Evolutionary conservation across 805 yeast species (phyloP), one percentile per base, ranked within the genome.

Genomic region (Wickerhamomyces subpelliculosus): DNA sequence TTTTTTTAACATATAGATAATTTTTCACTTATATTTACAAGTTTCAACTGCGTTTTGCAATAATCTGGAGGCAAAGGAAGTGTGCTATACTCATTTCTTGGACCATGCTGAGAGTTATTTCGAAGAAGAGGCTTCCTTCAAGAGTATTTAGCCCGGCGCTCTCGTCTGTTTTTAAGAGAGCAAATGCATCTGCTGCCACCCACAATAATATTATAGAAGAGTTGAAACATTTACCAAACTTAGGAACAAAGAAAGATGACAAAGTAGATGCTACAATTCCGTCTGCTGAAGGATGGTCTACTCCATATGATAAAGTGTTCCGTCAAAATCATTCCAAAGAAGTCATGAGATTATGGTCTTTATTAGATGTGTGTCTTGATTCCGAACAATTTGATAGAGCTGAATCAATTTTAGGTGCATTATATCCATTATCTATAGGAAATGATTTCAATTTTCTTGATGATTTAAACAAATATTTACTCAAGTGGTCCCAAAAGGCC

Each of bases 301-400:
- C 53, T 3, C 28, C 38, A 5, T 42, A 43, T 16, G 59, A 52
- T 29, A 43, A 45, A 2, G 36, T 54, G 19, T 38, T 38, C 18
- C 44, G 55, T 32, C 51, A 53, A 34, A 42, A 46, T 16, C 47
- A 53, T 35, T 70, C 82, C 6, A 73, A 72, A 52, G 81, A 77
- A 45, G 72, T 75, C n/a, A 65, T 69, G 37, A 81, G 81, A 49
- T 65, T 82, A 16, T 87, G 89, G 78, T 74, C 89, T 3, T 60
- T 87, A 26, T 66, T 86, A 29, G 95, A 87, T 49, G 90, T 93
- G 0, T 80, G 89, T 46, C 53, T 87, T 24, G 74, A 77, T 32
- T 72, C 83, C 25, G 70, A 71, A 37, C 82, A 84, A 52, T 73
- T 70, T 47, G 73, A 70, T 18, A 68, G 96, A 51, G 95, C 95